Conservation (phyloP, 441 rosid genomes). For the Viola pubescens region DNA sequence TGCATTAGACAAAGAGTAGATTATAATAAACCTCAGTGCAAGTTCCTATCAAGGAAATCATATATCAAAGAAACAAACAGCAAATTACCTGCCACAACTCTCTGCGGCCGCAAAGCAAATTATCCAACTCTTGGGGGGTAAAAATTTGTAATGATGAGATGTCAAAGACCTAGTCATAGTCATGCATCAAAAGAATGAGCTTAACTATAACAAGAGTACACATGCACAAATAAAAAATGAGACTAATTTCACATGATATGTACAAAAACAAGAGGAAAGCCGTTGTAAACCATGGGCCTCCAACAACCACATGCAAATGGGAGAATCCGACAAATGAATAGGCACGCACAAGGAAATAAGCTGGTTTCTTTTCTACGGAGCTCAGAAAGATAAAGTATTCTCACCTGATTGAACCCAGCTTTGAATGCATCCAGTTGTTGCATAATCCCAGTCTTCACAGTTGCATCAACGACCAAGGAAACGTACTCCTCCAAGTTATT, state of each 20-base stretch:
- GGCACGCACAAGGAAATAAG: too few species aligned
- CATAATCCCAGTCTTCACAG: constrained; percentile 71
- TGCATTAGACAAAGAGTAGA: constrained; percentile 27
- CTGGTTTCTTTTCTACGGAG: too few species aligned
- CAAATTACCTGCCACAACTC: constrained; percentile 93
- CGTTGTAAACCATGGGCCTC: too few species aligned
- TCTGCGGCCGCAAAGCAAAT: constrained; percentile 94
- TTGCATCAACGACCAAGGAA: constrained; percentile 80
- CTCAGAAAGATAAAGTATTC: not conserved
- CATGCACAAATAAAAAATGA: not conserved
- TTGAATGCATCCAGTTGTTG: constrained; percentile 91
- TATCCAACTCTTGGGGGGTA: constrained; percentile 80
- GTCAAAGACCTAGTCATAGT: constrained; percentile 75
- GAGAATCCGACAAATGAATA: too few species aligned
- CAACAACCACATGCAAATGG: too few species aligned
- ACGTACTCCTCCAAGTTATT: constrained; percentile 83
- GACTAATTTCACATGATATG: too few species aligned
- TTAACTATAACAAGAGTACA: not conserved
- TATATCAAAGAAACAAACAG: constrained; percentile 1
- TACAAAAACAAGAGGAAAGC: too few species aligned
- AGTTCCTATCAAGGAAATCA: not conserved
- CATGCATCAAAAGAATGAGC: constrained; percentile 8
- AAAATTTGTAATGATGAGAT: constrained; percentile 91
- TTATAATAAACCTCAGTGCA: constrained; percentile 7
- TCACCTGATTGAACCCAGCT: constrained; percentile 95